phyloP scores from a whole-genome alignment of 495 filamentous ascomycete species.

The Letharia columbiana region DNA sequence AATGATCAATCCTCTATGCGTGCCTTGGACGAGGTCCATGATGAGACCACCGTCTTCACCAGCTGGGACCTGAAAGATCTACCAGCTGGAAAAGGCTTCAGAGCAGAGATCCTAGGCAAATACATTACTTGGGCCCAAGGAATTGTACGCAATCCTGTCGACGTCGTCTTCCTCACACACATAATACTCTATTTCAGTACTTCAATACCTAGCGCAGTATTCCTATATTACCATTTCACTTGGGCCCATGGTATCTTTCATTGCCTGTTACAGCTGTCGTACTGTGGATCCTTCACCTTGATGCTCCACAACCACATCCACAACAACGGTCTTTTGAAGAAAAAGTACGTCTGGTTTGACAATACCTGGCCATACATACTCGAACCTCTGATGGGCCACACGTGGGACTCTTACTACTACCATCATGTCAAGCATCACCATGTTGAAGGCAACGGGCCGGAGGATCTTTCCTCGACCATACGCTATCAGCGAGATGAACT shows the following conservation, averaged over 20 bases:
- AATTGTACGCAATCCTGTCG: constrained; percentile 51
- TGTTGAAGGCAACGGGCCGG: constrained; percentile 70
- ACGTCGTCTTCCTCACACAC: constrained; percentile 72
- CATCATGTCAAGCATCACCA: constrained; percentile 83
- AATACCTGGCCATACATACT: constrained; percentile 59
- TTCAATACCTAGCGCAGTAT: constrained; percentile 56
- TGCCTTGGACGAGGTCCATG: constrained; percentile 12
- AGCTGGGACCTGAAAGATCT: constrained; percentile 42
- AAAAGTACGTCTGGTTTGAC: constrained; percentile 46
- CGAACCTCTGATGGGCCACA: constrained; percentile 71
- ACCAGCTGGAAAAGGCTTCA: constrained; percentile 20
- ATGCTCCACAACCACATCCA: constrained; percentile 83
- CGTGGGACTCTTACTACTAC: constrained; percentile 76
- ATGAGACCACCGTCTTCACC: constrained; percentile 29
- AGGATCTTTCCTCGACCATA: constrained; percentile 66
- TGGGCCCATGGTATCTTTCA: constrained; percentile 58
- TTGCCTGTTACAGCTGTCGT: constrained; percentile 51
- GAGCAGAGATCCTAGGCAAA: constrained; percentile 29
- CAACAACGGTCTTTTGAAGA: constrained; percentile 56
- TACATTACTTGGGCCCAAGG: constrained; percentile 47
- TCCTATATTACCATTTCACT: constrained; percentile 55
- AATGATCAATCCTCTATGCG: constrained; percentile 46
- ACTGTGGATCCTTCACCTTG: constrained; percentile 63
- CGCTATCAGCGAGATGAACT: constrained; percentile 64
- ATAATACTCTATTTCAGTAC: constrained; percentile 62